Percentiles rank a stretch among this genome's conserved stretches.
Conservation (phyloP, 805 yeast species). For the Pichia eremophila region DNA sequence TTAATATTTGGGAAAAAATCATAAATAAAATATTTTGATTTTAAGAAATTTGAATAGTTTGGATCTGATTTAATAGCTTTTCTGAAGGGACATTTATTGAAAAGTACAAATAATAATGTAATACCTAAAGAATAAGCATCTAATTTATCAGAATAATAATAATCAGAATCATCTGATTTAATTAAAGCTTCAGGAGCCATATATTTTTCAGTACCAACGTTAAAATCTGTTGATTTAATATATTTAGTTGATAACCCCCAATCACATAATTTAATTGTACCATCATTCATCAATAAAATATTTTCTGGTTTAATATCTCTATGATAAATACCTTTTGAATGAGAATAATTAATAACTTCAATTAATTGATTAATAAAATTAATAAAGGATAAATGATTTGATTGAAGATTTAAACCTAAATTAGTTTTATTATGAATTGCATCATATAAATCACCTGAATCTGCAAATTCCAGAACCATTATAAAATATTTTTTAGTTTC, state of each 20-base stretch:
- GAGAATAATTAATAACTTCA: constrained; percentile 45
- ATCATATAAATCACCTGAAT: constrained; percentile 61
- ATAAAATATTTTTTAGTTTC: constrained; percentile 44
- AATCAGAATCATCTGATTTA: constrained; percentile 6
- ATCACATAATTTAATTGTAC: constrained; percentile 55
- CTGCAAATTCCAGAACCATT: constrained; percentile 57
- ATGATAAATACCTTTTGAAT: constrained; percentile 51
- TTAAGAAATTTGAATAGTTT: constrained; percentile 35
- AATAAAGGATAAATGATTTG: constrained; percentile 16
- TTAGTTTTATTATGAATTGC: constrained; percentile 28
- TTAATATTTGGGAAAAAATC: constrained; percentile 42
- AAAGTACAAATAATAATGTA: constrained; percentile 39
- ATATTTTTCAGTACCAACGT: constrained; percentile 51
- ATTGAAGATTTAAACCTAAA: constrained; percentile 20
- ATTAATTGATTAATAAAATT: constrained; percentile 38
- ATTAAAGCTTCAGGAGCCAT: constrained; percentile 44
- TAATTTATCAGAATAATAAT: constrained; percentile 36
- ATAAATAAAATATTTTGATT: constrained; percentile 33
- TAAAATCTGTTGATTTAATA: constrained; percentile 24
- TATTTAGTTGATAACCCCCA: constrained; percentile 57
- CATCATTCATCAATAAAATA: constrained; percentile 41
- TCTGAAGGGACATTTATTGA: constrained; percentile 46
- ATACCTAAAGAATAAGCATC: constrained; percentile 50
- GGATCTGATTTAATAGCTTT: constrained; percentile 30
- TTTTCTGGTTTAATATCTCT: constrained; percentile 72